phyloP scores from a whole-genome alignment of 805 yeast species.

The Wickerhamomyces rabaulensis region DNA sequence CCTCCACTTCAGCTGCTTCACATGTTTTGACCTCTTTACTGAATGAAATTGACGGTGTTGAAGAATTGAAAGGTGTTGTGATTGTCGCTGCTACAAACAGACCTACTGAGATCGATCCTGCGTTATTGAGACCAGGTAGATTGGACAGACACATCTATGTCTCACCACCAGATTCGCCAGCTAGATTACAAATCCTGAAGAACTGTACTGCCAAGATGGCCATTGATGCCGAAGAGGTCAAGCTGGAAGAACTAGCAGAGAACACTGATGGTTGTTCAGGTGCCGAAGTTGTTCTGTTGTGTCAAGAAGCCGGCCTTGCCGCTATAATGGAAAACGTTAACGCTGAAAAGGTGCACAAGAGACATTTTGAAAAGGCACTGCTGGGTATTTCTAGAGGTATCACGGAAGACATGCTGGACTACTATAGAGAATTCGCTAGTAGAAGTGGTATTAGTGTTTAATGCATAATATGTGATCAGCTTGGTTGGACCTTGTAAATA shows the following conservation, averaged over 20 bases:
- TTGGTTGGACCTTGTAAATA: no score
- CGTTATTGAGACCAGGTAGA: constrained; percentile 92
- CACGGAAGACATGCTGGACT: constrained; percentile 77
- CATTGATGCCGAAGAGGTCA: constrained; percentile 39
- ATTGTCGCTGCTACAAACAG: constrained; percentile 95
- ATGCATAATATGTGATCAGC: no score
- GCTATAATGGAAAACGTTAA: constrained; percentile 79
- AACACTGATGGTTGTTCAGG: constrained; percentile 92
- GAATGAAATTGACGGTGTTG: constrained; percentile 97
- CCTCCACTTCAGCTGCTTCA: constrained; percentile 62
- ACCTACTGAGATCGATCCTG: constrained; percentile 91
- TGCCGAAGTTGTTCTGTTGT: constrained; percentile 85
- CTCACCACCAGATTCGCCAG: constrained; percentile 81
- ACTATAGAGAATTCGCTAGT: constrained; percentile 49
- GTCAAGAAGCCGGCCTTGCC: constrained; percentile 95
- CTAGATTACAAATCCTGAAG: constrained; percentile 70
- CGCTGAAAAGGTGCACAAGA: constrained; percentile 45
- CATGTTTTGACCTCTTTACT: constrained; percentile 86
- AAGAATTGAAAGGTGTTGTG: constrained; percentile 87
- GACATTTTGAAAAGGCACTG: constrained; percentile 72
- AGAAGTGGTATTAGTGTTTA: constrained; percentile 33
- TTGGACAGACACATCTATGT: constrained; percentile 91
- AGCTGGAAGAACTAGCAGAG: constrained; percentile 48
- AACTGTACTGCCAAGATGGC: constrained; percentile 68
- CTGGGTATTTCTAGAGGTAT: constrained; percentile 69